Percentiles rank a stretch among this genome's conserved stretches.
Conservation (phyloP, 2,329 filamentous ascomycete species). For the Cladobotryum mycophilum region DNA sequence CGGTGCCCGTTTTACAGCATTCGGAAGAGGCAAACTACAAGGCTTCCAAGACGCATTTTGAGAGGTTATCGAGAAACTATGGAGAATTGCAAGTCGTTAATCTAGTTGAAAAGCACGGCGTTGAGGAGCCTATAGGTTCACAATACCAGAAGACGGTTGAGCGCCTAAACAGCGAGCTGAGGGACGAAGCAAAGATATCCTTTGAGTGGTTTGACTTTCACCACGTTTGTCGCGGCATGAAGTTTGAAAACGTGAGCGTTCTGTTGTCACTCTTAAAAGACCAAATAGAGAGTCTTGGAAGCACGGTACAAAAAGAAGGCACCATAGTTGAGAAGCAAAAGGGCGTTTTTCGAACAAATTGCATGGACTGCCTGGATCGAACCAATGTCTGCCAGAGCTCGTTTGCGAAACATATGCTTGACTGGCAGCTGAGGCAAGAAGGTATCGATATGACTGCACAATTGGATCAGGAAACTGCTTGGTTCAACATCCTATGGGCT, state of each 20-base stretch:
- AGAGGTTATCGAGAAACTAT: slow-evolving; percentile 61
- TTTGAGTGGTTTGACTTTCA: slow-evolving; percentile 99
- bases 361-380: slow-evolving; percentile 95
- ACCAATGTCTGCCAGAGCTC: slow-evolving; percentile 96
- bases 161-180: slow-evolving; percentile 57
- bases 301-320: slow-evolving; percentile 53
- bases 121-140: slow-evolving; percentile 72
- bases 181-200: slow-evolving; percentile 33
- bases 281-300: slow-evolving; percentile 64
- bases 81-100: slow-evolving; percentile 73
- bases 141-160: slow-evolving; percentile 66
- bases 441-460: slow-evolving; percentile 71
- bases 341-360: slow-evolving; percentile 87
- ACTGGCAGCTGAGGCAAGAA: slow-evolving; percentile 68
- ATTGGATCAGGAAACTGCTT: slow-evolving; percentile 70
- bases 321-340: slow-evolving; percentile 48
- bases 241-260: slow-evolving; percentile 86
- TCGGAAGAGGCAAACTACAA: slow-evolving; percentile 70
- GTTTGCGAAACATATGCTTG: slow-evolving; percentile 75
- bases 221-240: slow-evolving; percentile 87
- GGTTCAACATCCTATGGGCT: slow-evolving; percentile 97
- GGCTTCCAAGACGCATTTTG: slow-evolving; percentile 77
- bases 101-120: slow-evolving; percentile 81
- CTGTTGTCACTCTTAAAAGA: slow-evolving; percentile 65
- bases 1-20: slow-evolving; percentile 74